Evolutionary conservation across 192 early-diverging fungal species (phyloP), one percentile per base, ranked within the genome.

Genomic region (Coemansia asiatica): DNA sequence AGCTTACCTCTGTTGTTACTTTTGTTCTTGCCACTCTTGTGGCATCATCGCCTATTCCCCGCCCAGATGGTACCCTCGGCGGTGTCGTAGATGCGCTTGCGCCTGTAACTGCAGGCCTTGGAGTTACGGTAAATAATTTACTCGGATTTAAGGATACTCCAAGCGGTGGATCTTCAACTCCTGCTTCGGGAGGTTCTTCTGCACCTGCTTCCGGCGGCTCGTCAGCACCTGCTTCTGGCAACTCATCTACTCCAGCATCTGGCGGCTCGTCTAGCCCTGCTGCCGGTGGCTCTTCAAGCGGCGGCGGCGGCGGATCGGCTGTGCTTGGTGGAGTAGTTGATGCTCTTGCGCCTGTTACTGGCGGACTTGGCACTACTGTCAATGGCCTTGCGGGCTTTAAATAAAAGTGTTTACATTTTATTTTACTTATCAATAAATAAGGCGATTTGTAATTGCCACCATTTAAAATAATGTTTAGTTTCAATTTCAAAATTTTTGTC

Each of bases 41-140:
- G 15, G 60, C 60, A 46, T 27, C 60, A 6, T 49, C 60, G 18
- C 60, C 60, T 16, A 12, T 62, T 13, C 60, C 60, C 7, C 59
- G 44, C 23, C 47, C 47, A 27, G 60, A 25, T 13, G 36, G 36
- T 15, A 46, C 36, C 8, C 58, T 60, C 19, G 58, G 38, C 7
- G 58, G 58, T 40, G 58, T 60, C 13, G 38, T 60, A 47, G 58
- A 60, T 22, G 58, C 58, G 12, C 16, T 60, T 46, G 58, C 58
- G 15, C 58, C 58, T 10, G 47, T 60, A 8, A 60, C 58, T 46
- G 58, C 58, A 27, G 58, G 36, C 4, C 29, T 60, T 10, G 58
- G 58, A 19, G 58, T 46, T 8, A 60, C 36, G 10, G 6, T 60
- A 25, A 60, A 60, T 23, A 46, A 60, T 13, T 10, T 46, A 2